phyloP scores from a whole-genome alignment of 148 eudicot genomes.

The Oxyria digyna region DNA sequence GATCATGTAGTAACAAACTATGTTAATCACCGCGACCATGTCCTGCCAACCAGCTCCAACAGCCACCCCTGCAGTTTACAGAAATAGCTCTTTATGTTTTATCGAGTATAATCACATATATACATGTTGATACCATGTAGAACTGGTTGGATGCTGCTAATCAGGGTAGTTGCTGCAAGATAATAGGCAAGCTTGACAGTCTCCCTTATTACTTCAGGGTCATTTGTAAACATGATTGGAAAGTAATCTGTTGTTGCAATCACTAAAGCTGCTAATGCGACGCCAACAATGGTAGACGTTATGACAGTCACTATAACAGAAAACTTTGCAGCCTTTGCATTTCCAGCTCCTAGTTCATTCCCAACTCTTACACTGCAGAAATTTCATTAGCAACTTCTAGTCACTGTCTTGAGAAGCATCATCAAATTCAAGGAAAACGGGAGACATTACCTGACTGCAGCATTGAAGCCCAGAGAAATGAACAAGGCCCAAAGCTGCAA shows the following conservation, averaged over 20 bases:
- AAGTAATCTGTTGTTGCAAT: constrained; percentile 20
- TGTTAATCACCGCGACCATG: constrained; percentile 27
- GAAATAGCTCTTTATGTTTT: too few species aligned
- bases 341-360: constrained; percentile 47
- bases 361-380: constrained; percentile 40
- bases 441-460: constrained; percentile 31
- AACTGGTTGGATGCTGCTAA: constrained; percentile 44
- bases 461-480: constrained; percentile 40
- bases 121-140: constrained; percentile 42
- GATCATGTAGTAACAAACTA: constrained; percentile 27
- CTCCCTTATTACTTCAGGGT: constrained; percentile 22
- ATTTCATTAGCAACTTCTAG: background rate
- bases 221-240: constrained; percentile 24
- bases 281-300: constrained; percentile 30
- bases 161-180: constrained; percentile 31
- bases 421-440: background rate
- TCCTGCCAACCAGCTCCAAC: constrained; percentile 61
- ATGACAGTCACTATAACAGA: constrained; percentile 20
- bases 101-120: too few species aligned
- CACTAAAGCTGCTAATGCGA: constrained; percentile 19
- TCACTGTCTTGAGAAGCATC: background rate
- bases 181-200: constrained; percentile 30
- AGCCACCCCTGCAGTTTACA: constrained; percentile 39
- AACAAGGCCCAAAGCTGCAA: constrained; percentile 38
- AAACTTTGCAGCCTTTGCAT: constrained; percentile 42